Evolutionary conservation across 495 filamentous ascomycete species (phyloP), one percentile per base, ranked within the genome.

Genomic region (Lentithecium fluviatile): DNA sequence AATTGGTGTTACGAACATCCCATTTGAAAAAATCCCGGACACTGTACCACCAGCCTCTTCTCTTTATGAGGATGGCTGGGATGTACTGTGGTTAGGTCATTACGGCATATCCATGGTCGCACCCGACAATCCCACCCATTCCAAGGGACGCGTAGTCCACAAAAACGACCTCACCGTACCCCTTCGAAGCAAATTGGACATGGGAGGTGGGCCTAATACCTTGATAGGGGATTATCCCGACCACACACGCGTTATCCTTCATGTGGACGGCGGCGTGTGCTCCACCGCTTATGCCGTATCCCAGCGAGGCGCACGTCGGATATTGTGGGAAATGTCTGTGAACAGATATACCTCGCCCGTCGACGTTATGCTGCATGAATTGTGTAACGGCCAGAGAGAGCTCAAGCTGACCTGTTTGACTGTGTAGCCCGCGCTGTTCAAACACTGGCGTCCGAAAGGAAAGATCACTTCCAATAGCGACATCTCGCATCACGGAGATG

Each of bases 31-130:
- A 6, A 69, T 76, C 11, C 75, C 75, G 1, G 29, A 52, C 24
- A 73, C 71, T 4, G 58, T 58, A 0, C 36, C 71, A 4, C 58
- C 70, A 1, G 69, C 71, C 25, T 51, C 71, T 15, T 79, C 80
- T 1, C 81, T 82, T 0, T 85, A 84, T 51, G 82, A 81, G 29
- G 78, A 80, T 34, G 73, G 78, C 56, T 85, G 82, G 82, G 55
- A 58, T 25, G 17, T 58, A 20, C 55, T 58, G 45, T 58, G 55
- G 55, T 45, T 58, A 20, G 55, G 55, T n/a, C 55, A 58, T 37
- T 58, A 45, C 55, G 55, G 55, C 43, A 58, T 51, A 38, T n/a
- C 13, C 78, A 84, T 60, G 54, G 42, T 32, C 25, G 69, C 69
- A 1, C 65, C 67, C 10, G 10, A 4, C 17, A 56, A 17, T 7